These are phyloP conservation scores for Mycotypha africana DNA, from an alignment of 371 early-diverging fungal genomes.

Conservation along the genomic window DNA sequence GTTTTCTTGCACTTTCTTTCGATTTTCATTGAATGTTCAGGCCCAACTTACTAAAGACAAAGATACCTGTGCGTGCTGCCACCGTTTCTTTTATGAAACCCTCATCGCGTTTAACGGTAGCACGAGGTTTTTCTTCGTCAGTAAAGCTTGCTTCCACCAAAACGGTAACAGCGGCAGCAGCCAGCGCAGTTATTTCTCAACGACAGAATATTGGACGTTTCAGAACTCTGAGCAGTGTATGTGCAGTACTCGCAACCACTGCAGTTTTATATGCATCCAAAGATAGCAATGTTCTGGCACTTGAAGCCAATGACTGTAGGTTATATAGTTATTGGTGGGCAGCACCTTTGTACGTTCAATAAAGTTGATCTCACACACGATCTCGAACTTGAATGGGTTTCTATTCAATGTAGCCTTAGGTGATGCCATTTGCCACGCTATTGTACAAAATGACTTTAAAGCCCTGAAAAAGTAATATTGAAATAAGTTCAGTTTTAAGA, in stretches of 20 bases:
- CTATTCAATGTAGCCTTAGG: constrained; percentile 18
- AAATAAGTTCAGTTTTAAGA: not conserved
- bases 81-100: too few relatives aligned
- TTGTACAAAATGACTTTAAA: constrained; percentile 35
- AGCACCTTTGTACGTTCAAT: too few relatives aligned
- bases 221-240: not conserved
- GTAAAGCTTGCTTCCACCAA: too few relatives aligned
- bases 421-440: constrained; percentile 39
- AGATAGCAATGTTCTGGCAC: constrained; percentile 7
- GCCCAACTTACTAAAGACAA: too few relatives aligned
- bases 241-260: not conserved
- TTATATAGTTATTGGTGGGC: not conserved
- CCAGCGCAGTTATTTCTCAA: not conserved
- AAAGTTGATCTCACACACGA: too few relatives aligned
- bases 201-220: not conserved
- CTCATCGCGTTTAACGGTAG: too few relatives aligned
- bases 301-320: constrained; percentile 17
- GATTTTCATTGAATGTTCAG: too few relatives aligned
- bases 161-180: constrained; percentile 1
- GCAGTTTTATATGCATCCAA: not conserved
- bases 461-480: constrained; percentile 27
- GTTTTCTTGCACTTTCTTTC: too few relatives aligned
- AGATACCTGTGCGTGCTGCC: too few relatives aligned
- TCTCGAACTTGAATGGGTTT: not conserved
- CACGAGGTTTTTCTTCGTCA: too few relatives aligned